A percentile compares a stretch with the other conserved stretches of the same genome.
Conservation (phyloP, 768 basidiomycete species). For the Melanogaster broomeanus region DNA sequence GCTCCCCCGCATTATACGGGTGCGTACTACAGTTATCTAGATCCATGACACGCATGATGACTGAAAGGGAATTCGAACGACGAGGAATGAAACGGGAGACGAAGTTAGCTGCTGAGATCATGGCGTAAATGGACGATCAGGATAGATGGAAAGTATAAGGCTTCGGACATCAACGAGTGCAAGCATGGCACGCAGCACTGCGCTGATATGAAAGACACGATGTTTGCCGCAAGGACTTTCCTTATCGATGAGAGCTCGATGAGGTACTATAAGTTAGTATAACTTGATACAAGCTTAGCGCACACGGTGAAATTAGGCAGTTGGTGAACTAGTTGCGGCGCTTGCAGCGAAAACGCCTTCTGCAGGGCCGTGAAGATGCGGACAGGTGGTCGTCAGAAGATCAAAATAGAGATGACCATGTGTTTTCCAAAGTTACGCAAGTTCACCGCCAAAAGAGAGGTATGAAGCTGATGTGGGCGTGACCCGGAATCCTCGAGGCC, state of each 20-base stretch:
- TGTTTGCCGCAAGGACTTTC: slow-evolving; percentile 11
- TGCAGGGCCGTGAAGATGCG: background rate
- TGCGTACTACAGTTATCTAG: background rate
- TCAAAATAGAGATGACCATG: background rate
- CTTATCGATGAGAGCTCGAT: slow-evolving; percentile 26
- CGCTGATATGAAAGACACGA: slow-evolving; percentile 34
- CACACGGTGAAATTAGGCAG: slow-evolving; percentile 4
- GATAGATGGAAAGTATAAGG: slow-evolving; percentile 9
- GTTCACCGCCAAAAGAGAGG: slow-evolving; percentile 9
- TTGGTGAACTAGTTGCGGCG: background rate
- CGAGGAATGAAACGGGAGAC: background rate
- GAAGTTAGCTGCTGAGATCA: background rate
- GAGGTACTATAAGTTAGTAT: too few relatives aligned
- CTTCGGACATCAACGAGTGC: slow-evolving; percentile 6
- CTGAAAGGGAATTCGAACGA: background rate
- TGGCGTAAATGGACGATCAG: slow-evolving; percentile 2
- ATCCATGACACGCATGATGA: background rate
- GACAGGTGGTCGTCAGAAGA: background rate
- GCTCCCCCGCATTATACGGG: background rate
- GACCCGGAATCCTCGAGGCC: slow-evolving; percentile 25
- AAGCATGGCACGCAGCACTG: slow-evolving; percentile 18
- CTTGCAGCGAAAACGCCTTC: background rate
- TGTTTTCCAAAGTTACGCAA: slow-evolving; percentile 7
- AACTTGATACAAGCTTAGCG: background rate
- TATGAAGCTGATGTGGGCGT: slow-evolving; percentile 2